Evolutionary conservation across 441 rosid genomes (phyloP), one percentile per base, ranked within the genome.

Genomic region (Gossypium schwendimanii): DNA sequence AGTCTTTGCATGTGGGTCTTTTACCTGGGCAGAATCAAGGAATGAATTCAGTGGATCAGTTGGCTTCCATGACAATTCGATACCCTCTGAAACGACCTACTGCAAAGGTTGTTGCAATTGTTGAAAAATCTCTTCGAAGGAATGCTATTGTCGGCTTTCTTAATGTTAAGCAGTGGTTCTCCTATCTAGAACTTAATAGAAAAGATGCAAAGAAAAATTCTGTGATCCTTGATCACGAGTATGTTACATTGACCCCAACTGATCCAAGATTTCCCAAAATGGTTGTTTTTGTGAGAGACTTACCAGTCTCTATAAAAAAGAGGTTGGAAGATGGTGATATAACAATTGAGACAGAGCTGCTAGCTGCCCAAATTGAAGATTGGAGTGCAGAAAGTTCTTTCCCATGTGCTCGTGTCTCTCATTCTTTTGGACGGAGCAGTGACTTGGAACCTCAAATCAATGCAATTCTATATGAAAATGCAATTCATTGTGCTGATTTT

Each of bases 31-130:
- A 79, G 76, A 80, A 79, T 69, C 88, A 79, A 60, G 73, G 24
- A 80, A 33, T 73, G 67, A 83, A 80, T 83, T 84, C 84, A 57
- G 72, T 85, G 73, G 88, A 67, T 69, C 85, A 77, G 83, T 76
- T 92, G 70, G 87, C 88, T 79, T 73, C 75, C 62, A 66, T 83
- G 84, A 70, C 93, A 63, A 81, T 76, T 77, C 82, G 83, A 61
- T 78, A 77, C 69, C 93, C 96, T 47, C 73, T 83, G 63, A 94
- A 89, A 83, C 80, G 98, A 66, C 99, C 99, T 15, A 92, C 98
- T 2, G 97, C 92, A 52, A 87, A 79, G 74, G 97, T 94, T 69
- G 86, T 92, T 21, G 88, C 93, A 69, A 79, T 94, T 71, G 69
- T 82, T 74, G 90, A 88, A 69, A 85, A 77, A 70, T 87, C 99